Base-by-base conservation (phyloP, 2,329 filamentous ascomycete genomes). In the Epichloe sylvatica region DNA sequence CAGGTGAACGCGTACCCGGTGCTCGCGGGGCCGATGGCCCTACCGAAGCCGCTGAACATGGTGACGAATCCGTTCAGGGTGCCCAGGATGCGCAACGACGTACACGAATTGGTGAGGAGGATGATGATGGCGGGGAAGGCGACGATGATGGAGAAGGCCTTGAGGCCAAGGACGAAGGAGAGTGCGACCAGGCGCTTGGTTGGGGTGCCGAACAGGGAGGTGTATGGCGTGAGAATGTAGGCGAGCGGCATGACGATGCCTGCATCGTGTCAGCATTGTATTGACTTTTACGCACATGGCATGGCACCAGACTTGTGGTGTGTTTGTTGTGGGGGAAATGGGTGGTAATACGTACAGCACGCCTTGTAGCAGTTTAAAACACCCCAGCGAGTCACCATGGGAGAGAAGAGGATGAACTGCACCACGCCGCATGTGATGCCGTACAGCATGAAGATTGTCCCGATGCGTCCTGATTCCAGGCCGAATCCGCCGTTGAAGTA, bases 11-110 rank as follows among this genome's bases (percentile, higher is more conserved):
- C 72, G 1, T 73, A 68, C 0, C 91, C 91, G 0, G 81, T 76
- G 35, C 84, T 64, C 0, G 86, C 85, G 0, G 92, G 91, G 0
- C 92, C 92, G 0, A 76, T 60, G 0, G 88, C 90, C 45, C 90
- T 73, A 2, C 90, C 91, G 5, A 96, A 65, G 0, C 86, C 89
- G 55, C 82, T 84, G 35, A 90, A 80, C 50, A 83, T 85, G 0
- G 90, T 95, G 0, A 88, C 90, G 53, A 95, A 81, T 3, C 91
- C 92, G 60, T 97, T 97, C 49, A 97, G 69, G 0, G 90, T 96
- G 1, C 89, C 90, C 5, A 97, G 75, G 9, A 94, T 78, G 41
- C 57, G 59, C 15, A 95, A 70, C 49, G 83, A 89, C 1, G 74
- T 68, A 4, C 88, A 88, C 9, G 83, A 87, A 67, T 96, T 96